These are phyloP conservation scores for Megacollybia platyphylla DNA, from an alignment of 1,284 basidiomycete species.

Conservation along the genomic window DNA sequence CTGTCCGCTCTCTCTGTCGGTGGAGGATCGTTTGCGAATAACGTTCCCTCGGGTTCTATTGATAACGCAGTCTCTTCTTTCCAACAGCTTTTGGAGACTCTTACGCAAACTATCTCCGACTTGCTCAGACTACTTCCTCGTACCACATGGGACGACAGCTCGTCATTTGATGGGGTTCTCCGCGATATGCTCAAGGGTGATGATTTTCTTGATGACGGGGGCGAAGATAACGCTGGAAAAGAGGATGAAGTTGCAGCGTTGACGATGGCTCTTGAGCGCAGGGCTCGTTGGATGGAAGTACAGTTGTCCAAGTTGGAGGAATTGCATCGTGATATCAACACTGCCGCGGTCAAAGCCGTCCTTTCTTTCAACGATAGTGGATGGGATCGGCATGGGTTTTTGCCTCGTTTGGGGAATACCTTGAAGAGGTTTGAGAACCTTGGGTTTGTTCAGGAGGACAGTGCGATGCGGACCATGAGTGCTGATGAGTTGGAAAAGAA, in stretches of 20 bases:
- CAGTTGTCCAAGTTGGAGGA: conserved; percentile 77
- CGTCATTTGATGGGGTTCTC: conserved; percentile 73
- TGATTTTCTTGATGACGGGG: conserved; percentile 65
- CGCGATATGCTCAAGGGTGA: conserved; percentile 79
- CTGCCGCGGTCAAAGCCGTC: conserved; percentile 69
- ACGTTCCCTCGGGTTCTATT: conserved; percentile 68
- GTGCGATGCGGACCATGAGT: conserved; percentile 38
- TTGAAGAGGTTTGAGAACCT: conserved; percentile 56
- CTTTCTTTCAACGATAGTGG: conserved; percentile 72
- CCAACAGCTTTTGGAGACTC: conserved; percentile 71
- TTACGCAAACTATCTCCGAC: conserved; percentile 79
- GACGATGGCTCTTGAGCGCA: conserved; percentile 68
- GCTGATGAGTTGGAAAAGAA: conserved; percentile 65
- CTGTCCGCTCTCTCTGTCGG: conserved; percentile 77
- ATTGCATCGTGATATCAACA: conserved; percentile 76
- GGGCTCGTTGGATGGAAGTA: conserved; percentile 82
- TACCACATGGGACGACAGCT: conserved; percentile 77
- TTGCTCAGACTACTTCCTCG: conserved; percentile 68
- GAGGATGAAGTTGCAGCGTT: conserved; percentile 75
- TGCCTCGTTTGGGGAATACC: conserved; percentile 54
- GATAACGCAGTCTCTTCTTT: conserved; percentile 79
- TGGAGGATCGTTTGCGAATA: conserved; percentile 71
- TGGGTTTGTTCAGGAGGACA: conserved; percentile 37
- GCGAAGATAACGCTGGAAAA: conserved; percentile 46
- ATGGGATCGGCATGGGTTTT: conserved; percentile 59